Base-by-base conservation (phyloP, 1,284 basidiomycete species). In the Phaffia rhodozyma region DNA sequence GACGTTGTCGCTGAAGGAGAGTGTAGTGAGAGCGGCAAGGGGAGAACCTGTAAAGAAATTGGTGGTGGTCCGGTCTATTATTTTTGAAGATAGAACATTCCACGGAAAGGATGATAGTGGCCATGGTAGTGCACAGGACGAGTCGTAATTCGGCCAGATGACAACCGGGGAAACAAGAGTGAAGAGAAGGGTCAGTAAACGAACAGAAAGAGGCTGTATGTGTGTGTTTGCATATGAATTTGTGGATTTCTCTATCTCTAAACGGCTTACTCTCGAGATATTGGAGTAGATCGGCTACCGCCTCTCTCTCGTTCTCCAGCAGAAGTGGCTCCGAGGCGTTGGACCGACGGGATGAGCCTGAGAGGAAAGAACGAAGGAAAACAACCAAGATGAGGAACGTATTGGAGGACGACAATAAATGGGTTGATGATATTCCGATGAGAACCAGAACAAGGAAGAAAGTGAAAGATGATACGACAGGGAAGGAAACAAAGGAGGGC, bases 1-100 rank as follows among this genome's bases (percentile, higher is more conserved):
- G 71, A 99, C 96, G 78, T 99, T 99, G 80, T 98, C 96, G 43
- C 90, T 93, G 80, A 97, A 99, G 20, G 92, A 97, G 68, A 99
- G 86, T 66, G 92, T 98, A 18, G 93, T 97, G 67, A 98, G 81
- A 54, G 96, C 92, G 61, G 86, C 83, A 63, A 99, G 84, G 23
- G 96, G 94, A 30, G 88, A 86, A 61, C 92, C 92, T 62, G 84
- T 81, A 79, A 96, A 97, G 82, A 96, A 96, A 79, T 96, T 94
- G 75, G 92, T 96, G 4, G 89, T 91, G 13, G 87, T 87, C 70
- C 91, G 89, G 81, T 97, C 91, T 96, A 74, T 16, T 53, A 60
- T 65, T 47, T 58, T 23, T 6, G 21, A 23, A 47, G 48, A 20
- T 23, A 55, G 27, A 56, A 49, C 30, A 27, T 6, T 47, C 27